Evolutionary conservation across 2,329 filamentous ascomycete species (phyloP).

Genomic region (Tolypocladium endophyticum): DNA sequence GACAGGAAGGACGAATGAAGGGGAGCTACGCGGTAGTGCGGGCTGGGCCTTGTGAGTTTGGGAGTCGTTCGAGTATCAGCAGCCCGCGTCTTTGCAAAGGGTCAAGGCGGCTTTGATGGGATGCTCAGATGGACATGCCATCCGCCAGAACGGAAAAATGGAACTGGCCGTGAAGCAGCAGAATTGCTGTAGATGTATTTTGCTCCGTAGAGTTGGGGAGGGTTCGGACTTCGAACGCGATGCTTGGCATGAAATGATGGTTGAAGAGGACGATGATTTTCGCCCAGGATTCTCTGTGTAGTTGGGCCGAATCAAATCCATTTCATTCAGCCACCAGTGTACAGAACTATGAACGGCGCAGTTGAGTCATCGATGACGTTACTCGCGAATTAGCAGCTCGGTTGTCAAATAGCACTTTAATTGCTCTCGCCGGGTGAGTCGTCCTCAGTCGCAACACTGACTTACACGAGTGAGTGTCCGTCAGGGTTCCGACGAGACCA

Average conservation of each 20-base stretch:
- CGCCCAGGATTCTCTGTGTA: background rate
- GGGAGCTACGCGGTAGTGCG: background rate
- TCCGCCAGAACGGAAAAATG: background rate
- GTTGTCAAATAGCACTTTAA: background rate
- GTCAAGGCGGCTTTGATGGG: background rate
- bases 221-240: background rate
- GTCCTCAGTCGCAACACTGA: background rate
- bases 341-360: background rate
- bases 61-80: background rate
- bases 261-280: background rate
- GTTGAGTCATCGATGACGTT: background rate
- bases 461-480: background rate
- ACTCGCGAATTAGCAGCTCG: background rate
- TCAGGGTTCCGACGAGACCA: background rate
- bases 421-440: background rate
- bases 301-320: background rate
- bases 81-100: background rate
- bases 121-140: background rate
- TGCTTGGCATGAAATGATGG: background rate
- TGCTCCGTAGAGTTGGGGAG: background rate
- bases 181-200: background rate
- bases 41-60: background rate
- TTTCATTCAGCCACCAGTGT: background rate
- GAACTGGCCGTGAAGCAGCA: background rate
- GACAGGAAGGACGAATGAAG: constrained; percentile 17